phyloP scores from a whole-genome alignment of 164 flowering plant species.

The Stephania cephalantha region DNA sequence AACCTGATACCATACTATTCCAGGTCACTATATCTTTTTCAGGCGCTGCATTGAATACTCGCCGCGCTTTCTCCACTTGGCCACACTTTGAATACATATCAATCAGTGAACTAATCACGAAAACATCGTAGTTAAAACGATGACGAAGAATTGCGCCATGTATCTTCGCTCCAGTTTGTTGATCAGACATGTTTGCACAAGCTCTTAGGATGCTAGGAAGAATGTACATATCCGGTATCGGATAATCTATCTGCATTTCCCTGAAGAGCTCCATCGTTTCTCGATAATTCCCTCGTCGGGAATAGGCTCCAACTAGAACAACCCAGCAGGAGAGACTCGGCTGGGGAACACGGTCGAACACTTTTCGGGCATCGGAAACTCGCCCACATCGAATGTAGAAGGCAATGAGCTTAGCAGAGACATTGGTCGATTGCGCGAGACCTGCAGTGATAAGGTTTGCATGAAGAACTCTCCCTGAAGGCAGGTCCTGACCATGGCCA shows the following conservation, averaged over 20 bases:
- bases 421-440: conserved; percentile 29
- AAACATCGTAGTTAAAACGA: conserved; percentile 38
- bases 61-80: conserved; percentile 36
- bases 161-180: conserved; percentile 36
- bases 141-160: conserved; percentile 38
- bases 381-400: conserved; percentile 43
- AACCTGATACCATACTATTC: conserved; percentile 74
- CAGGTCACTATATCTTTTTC: conserved; percentile 61
- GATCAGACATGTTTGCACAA: conserved; percentile 49
- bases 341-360: conserved; percentile 64
- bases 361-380: conserved; percentile 32
- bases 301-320: conserved; percentile 45
- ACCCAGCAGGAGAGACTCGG: conserved; percentile 50
- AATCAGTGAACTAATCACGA: conserved; percentile 52
- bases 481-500: conserved; percentile 30
- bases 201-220: conserved; percentile 70
- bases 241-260: conserved; percentile 47
- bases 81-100: conserved; percentile 78
- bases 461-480: conserved; percentile 42
- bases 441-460: conserved; percentile 50
- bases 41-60: conserved; percentile 48
- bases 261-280: conserved; percentile 47
- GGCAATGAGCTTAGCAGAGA: conserved; percentile 53
- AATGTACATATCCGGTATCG: conserved; percentile 36
- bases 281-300: conserved; percentile 44